Evolutionary conservation across 2,329 filamentous ascomycete species (phyloP).

Genomic region (Xylaria sp.): DNA sequence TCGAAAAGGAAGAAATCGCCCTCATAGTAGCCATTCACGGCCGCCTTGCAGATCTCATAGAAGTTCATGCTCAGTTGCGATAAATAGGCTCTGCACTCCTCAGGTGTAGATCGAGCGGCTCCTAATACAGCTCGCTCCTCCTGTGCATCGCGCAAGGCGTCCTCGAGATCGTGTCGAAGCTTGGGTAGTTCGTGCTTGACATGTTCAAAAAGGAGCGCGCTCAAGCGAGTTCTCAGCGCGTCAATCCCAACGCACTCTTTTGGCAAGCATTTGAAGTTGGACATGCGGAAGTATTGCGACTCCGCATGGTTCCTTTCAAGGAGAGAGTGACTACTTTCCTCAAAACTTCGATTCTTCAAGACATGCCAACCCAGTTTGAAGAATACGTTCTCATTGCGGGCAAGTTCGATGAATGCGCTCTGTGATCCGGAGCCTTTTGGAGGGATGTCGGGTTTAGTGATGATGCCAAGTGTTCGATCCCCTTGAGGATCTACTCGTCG

Average conservation of each 20-base stretch:
- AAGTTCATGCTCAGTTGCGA: slow-evolving; percentile 37
- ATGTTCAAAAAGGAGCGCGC: slow-evolving; percentile 17
- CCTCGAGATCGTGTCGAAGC: slow-evolving; percentile 6
- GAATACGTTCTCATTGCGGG: slow-evolving; percentile 47
- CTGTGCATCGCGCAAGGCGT: not conserved
- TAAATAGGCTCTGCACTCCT: slow-evolving; percentile 13
- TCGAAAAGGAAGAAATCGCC: slow-evolving; percentile 35
- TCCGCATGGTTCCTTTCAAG: slow-evolving; percentile 9
- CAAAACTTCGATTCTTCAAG: slow-evolving; percentile 45
- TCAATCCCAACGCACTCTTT: slow-evolving; percentile 3
- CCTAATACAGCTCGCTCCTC: not conserved
- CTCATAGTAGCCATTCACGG: slow-evolving; percentile 43
- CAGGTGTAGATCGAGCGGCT: not conserved
- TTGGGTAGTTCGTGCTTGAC: slow-evolving; percentile 12
- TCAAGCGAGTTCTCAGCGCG: slow-evolving; percentile 4
- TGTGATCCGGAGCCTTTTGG: slow-evolving; percentile 43
- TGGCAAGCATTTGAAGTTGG: slow-evolving; percentile 2
- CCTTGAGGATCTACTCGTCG: slow-evolving; percentile 43
- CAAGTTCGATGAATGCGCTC: slow-evolving; percentile 42
- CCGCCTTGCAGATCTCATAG: slow-evolving; percentile 40
- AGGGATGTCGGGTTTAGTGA: slow-evolving; percentile 52
- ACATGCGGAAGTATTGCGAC: slow-evolving; percentile 7
- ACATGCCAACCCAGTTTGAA: slow-evolving; percentile 56
- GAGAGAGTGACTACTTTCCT: slow-evolving; percentile 11
- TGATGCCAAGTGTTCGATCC: slow-evolving; percentile 49